Percentiles rank a stretch among this genome's conserved stretches.
These are phyloP conservation scores for Chamaecyparis obtusa DNA, from an alignment of 75 land plant species.

Conservation along the genomic window DNA sequence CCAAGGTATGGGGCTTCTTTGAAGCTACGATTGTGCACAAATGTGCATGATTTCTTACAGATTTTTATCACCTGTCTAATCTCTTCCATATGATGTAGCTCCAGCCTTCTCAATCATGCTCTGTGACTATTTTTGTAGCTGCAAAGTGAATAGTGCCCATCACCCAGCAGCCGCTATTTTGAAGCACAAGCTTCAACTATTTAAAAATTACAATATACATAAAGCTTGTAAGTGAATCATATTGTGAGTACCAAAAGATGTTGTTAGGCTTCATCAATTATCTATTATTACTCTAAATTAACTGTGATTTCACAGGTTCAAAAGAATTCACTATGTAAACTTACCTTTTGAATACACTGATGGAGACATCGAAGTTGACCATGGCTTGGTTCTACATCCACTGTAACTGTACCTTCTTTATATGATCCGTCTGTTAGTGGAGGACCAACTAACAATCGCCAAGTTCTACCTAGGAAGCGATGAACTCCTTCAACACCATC, in stretches of 20 bases:
- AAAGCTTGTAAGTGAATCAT: neutral
- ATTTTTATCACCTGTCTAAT: too few species aligned
- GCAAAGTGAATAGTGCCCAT: too few species aligned
- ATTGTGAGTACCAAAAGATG: neutral
- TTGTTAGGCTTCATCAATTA: neutral
- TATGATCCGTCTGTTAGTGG: slow-evolving; percentile 65
- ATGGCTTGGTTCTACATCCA: slow-evolving; percentile 58
- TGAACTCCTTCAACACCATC: slow-evolving; percentile 97
- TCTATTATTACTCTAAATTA: neutral
- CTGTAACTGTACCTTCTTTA: slow-evolving; percentile 49
- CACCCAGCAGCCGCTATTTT: too few species aligned
- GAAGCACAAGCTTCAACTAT: too few species aligned
- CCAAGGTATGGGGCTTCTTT: too few species aligned
- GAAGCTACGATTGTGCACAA: too few species aligned
- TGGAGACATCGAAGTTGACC: slow-evolving; percentile 82
- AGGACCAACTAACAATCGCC: slow-evolving; percentile 84
- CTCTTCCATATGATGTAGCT: too few species aligned
- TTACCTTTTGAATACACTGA: slow-evolving; percentile 82
- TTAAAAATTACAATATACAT: too few species aligned
- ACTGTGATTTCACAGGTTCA: neutral
- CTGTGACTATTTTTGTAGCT: too few species aligned
- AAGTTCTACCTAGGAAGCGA: slow-evolving; percentile 77
- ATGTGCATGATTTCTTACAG: too few species aligned
- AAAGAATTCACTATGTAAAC: neutral
- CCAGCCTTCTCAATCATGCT: too few species aligned